phyloP scores from a whole-genome alignment of 2,329 filamentous ascomycete species.

The Aspergillus quadrilineatus region DNA sequence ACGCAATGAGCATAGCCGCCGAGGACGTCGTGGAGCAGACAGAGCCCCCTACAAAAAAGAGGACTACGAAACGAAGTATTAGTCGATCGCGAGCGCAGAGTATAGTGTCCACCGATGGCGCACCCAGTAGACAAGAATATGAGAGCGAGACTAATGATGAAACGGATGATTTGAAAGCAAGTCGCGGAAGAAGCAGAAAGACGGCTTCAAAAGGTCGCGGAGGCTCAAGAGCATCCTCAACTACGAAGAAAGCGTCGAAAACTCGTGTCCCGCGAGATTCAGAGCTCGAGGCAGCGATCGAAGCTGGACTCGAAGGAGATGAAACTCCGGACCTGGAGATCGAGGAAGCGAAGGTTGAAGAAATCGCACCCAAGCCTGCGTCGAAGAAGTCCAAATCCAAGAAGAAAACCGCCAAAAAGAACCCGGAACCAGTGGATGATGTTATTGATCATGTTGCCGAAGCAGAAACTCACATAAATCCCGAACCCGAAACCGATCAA shows the following conservation, averaged over 20 bases:
- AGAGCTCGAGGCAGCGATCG: slow-evolving; percentile 65
- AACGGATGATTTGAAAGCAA: slow-evolving; percentile 47
- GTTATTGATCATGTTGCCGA: slow-evolving; percentile 11
- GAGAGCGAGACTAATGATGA: slow-evolving; percentile 16
- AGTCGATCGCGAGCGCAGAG: slow-evolving; percentile 44
- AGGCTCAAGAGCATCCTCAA: slow-evolving; percentile 47
- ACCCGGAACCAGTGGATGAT: slow-evolving; percentile 13
- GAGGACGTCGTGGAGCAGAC: slow-evolving; percentile 23
- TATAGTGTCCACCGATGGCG: slow-evolving; percentile 33
- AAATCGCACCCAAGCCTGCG: slow-evolving; percentile 19
- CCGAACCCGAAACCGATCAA: slow-evolving; percentile 4
- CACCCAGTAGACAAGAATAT: slow-evolving; percentile 2
- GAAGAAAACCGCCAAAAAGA: slow-evolving; percentile 29
- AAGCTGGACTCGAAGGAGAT: slow-evolving; percentile 62
- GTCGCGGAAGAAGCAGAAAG: slow-evolving; percentile 42
- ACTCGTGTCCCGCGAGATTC: slow-evolving; percentile 57
- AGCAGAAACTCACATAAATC: slow-evolving; percentile 12
- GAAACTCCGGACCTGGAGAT: slow-evolving; percentile 43
- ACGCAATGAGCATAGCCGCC: slow-evolving; percentile 21
- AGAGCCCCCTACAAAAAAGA: slow-evolving; percentile 57
- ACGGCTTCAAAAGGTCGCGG: slow-evolving; percentile 47
- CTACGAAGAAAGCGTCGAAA: slow-evolving; percentile 50
- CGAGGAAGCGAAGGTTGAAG: slow-evolving; percentile 47
- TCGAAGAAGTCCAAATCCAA: slow-evolving; percentile 31
- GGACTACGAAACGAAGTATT: slow-evolving; percentile 53